phyloP scores from a whole-genome alignment of 2,329 filamentous ascomycete genomes.

The Calonectria pauciramosa region DNA sequence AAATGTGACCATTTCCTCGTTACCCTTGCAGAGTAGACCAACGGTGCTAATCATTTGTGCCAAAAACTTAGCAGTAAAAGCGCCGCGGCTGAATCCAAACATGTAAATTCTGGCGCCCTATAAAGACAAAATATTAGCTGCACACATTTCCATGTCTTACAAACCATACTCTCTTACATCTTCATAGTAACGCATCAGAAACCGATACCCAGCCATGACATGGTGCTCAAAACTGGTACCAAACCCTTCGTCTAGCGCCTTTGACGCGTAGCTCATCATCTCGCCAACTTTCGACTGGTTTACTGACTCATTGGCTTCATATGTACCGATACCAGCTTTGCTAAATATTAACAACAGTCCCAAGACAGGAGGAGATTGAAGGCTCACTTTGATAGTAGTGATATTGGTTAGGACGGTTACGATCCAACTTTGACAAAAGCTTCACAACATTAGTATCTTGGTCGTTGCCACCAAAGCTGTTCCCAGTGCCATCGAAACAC shows the following conservation, averaged over 20 bases:
- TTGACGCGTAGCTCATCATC: constrained; percentile 51
- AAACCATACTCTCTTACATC: constrained; percentile 43
- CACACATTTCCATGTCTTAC: rapidly evolving
- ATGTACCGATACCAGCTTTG: constrained; percentile 63
- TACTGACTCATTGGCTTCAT: constrained; percentile 58
- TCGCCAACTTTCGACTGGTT: constrained; percentile 53
- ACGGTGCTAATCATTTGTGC: constrained; percentile 64
- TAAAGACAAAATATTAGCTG: not conserved
- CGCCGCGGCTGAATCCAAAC: constrained; percentile 67
- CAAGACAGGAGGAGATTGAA: not conserved
- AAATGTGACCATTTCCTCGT: constrained; percentile 67
- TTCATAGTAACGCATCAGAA: constrained; percentile 67
- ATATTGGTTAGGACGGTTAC: constrained; percentile 57
- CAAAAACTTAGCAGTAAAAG: constrained; percentile 67
- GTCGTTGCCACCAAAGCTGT: constrained; percentile 60
- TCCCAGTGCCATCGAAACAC: constrained; percentile 65
- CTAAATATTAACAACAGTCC: not conserved
- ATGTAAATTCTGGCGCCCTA: constrained; percentile 66
- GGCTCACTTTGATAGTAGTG: constrained; percentile 64
- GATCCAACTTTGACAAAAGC: constrained; percentile 61
- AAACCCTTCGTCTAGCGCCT: constrained; percentile 58
- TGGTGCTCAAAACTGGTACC: constrained; percentile 64
- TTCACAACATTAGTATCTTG: constrained; percentile 69
- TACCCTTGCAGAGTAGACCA: constrained; percentile 64
- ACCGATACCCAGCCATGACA: constrained; percentile 66